Base-by-base conservation (phyloP, 2,329 filamentous ascomycete genomes). In the Sporothrix pseudoabietina region DNA sequence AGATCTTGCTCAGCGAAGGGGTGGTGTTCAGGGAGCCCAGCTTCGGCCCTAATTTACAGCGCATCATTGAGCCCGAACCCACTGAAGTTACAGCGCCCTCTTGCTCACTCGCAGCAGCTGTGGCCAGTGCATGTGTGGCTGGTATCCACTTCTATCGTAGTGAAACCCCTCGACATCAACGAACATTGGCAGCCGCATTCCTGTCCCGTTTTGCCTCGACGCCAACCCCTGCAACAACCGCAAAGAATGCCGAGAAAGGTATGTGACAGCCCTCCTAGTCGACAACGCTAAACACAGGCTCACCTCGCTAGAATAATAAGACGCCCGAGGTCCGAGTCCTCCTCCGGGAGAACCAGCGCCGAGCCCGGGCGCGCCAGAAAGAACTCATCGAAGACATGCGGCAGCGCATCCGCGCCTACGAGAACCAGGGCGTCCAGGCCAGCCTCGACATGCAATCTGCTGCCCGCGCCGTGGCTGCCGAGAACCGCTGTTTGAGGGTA, bases 381-480 rank as follows among this genome's bases (percentile, higher is more conserved):
- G 85, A 86, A 75, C 84, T 85, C 73, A 79, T 88, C 72, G 82
- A 84, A 69, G 81, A 81, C 16, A 80, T 89, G 74, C 84, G 87
- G 77, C 79, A 77, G 30, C 82, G 82, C 59, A 75, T 88, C 47
- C 81, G 81, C 26, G 84, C 84, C 39, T 85, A 84, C 77, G 85
- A 88, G 79, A 79, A 79, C n/a, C 81, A 79, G 5, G 86, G 84
- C 30, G 82, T 85, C 19, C 81, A 83, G 72, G 87, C 87, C 4
- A 85, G 85, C 2, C 77, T 84, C 12, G 84, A 86, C 77, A 86
- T 89, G 84, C 87, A 89, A 78, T 82, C 81, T 39, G 85, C 85
- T 0, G 87, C 87, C 5, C 83, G 85, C 30, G 81, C 79, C 72
- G 85, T 88, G 22, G 84, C 83, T 19, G 77, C 82, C 41, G 85